phyloP scores from a whole-genome alignment of 2,329 filamentous ascomycete species.

The Neofusicoccum kwambonambiense region DNA sequence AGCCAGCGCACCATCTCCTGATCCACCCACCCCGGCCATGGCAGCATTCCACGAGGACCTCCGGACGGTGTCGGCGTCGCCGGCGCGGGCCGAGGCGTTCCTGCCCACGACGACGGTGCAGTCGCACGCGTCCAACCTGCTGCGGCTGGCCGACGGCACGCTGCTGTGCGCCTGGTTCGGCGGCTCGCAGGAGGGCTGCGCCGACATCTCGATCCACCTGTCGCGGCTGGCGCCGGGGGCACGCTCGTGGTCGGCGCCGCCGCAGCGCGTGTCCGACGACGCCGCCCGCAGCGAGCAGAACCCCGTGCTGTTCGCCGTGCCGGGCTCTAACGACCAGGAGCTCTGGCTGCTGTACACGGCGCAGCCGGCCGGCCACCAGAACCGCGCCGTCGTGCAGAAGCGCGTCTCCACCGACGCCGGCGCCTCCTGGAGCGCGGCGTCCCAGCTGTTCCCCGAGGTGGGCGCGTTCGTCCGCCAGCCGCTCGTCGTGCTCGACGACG shows the following conservation, averaged over 20 bases:
- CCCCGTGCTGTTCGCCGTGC: slow-evolving; percentile 42
- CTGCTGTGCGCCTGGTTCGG: slow-evolving; percentile 48
- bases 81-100: slow-evolving; percentile 21
- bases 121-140: slow-evolving; percentile 47
- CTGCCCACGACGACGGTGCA: slow-evolving; percentile 44
- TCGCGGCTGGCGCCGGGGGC: slow-evolving; percentile 36
- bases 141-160: slow-evolving; percentile 42
- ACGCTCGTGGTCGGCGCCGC: slow-evolving; percentile 30
- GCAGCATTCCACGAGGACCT: slow-evolving; percentile 20
- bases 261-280: slow-evolving; percentile 41
- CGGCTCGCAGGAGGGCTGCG: slow-evolving; percentile 46
- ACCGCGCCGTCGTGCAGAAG: slow-evolving; percentile 41
- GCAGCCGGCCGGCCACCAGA: slow-evolving; percentile 46
- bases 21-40: not conserved
- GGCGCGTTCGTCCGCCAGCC: slow-evolving; percentile 47
- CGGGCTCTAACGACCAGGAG: slow-evolving; percentile 31
- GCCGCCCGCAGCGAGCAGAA: slow-evolving; percentile 46
- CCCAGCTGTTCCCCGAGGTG: slow-evolving; percentile 33
- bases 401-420: slow-evolving; percentile 39
- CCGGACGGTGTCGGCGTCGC: not conserved
- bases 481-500: slow-evolving; percentile 36
- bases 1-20: not conserved
- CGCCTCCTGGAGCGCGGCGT: slow-evolving; percentile 37
- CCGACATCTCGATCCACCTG: slow-evolving; percentile 47
- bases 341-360: slow-evolving; percentile 49